phyloP scores from a whole-genome alignment of 1,284 basidiomycete species.

The Pascua guehoae region DNA sequence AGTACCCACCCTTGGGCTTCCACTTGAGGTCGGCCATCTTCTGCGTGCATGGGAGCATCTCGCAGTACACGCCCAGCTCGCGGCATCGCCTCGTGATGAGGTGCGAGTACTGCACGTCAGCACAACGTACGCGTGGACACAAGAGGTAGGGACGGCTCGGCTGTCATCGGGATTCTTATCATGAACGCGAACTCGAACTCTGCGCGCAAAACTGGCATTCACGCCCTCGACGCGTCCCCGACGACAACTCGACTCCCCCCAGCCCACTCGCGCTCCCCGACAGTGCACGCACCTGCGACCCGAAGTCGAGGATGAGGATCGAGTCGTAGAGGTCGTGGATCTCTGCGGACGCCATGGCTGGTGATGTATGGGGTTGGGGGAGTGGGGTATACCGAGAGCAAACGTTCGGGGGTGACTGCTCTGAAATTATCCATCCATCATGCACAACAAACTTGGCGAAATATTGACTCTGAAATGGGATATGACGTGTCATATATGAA shows the following conservation, averaged over 20 bases:
- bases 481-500: no score
- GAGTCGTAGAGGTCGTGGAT: conserved; percentile 97
- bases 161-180: no score
- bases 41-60: conserved; percentile 95
- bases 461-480: no score
- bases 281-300: conserved; percentile 70
- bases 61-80: conserved; percentile 94
- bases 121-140: neutral
- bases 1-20: conserved; percentile 78
- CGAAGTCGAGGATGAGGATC: conserved; percentile 95
- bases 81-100: conserved; percentile 97
- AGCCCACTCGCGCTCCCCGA: neutral
- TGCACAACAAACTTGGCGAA: no score
- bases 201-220: neutral
- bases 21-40: conserved; percentile 85
- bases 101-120: conserved; percentile 77
- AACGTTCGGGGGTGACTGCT: no score
- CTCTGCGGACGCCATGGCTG: conserved; percentile 42
- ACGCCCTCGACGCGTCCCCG: neutral
- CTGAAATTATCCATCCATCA: no score
- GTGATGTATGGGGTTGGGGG: conserved; percentile 3
- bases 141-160: neutral
- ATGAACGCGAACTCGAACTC: no score
- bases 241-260: neutral
- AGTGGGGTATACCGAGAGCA: conserved; percentile 3